phyloP scores from a whole-genome alignment of 441 rosid species.

The Corymbia calophylla region DNA sequence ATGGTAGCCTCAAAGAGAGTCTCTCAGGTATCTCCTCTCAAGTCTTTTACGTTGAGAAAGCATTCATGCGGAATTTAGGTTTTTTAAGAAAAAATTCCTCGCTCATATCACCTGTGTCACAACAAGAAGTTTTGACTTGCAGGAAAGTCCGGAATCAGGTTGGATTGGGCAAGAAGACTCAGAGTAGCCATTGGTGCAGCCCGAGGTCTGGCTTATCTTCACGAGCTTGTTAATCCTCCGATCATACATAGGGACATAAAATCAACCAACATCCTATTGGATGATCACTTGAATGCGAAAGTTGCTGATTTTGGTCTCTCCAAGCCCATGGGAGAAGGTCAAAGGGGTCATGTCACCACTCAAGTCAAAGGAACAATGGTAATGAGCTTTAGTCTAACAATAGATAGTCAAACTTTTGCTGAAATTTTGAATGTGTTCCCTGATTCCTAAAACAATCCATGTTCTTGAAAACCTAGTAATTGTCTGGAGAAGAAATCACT shows the following conservation, averaged over 20 bases:
- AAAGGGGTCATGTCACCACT: slow-evolving; percentile 54
- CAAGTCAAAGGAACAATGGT: slow-evolving; percentile 92
- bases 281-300: slow-evolving; percentile 60
- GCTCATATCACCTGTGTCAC: neutral
- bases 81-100: neutral
- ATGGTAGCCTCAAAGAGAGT: slow-evolving; percentile 59
- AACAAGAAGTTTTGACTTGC: neutral
- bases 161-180: slow-evolving; percentile 73
- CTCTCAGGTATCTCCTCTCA: slow-evolving; percentile 44
- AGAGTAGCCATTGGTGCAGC: slow-evolving; percentile 64
- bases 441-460: neutral
- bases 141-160: slow-evolving; percentile 64
- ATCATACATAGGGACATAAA: slow-evolving; percentile 77
- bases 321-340: slow-evolving; percentile 41
- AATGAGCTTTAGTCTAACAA: neutral
- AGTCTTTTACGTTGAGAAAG: neutral
- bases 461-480: neutral
- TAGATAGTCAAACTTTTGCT: neutral
- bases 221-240: slow-evolving; percentile 80
- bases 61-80: neutral
- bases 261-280: slow-evolving; percentile 60
- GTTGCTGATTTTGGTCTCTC: slow-evolving; percentile 90
- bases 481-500: neutral
- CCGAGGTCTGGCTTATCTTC: slow-evolving; percentile 67
- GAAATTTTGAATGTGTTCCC: neutral